Conservation (phyloP, 345 rosid genomes). For the Populus ilicifolia region DNA sequence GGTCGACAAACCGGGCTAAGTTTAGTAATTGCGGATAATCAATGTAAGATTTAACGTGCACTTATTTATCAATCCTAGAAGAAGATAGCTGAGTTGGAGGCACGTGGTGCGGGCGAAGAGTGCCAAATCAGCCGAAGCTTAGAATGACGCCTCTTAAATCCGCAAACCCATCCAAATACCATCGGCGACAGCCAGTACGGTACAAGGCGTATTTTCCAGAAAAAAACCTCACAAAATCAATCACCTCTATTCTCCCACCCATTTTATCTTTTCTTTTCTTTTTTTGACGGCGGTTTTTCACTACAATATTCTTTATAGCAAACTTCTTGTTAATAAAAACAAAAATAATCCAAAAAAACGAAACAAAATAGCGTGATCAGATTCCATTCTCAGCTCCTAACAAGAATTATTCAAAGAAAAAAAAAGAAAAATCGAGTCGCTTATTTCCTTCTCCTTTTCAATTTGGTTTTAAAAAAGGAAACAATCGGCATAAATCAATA, state of each 20-base stretch:
- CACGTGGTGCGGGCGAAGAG: too few species aligned
- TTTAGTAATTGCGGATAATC: too few species aligned
- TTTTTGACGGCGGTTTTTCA: not conserved
- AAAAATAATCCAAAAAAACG: not conserved
- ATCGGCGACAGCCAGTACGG: conserved; percentile 1
- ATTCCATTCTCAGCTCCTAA: not conserved
- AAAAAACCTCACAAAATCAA: not conserved
- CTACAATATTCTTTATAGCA: not conserved
- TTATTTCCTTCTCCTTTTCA: not conserved
- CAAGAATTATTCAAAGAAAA: not conserved
- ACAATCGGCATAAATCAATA: not conserved
- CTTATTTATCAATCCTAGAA: too few species aligned
- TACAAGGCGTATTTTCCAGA: not conserved
- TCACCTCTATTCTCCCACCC: not conserved
- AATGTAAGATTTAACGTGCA: too few species aligned
- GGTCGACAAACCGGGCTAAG: too few species aligned
- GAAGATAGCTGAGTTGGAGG: too few species aligned
- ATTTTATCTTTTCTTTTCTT: not conserved
- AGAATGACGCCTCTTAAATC: too few species aligned
- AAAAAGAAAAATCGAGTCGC: not conserved
- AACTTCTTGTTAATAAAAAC: not conserved
- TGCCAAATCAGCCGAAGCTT: too few species aligned
- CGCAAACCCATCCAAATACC: not conserved
- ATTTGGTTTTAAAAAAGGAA: not conserved
- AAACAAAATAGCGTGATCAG: not conserved